Percentiles rank a stretch among this genome's conserved stretches.
phyloP scores from a whole-genome alignment of 140 eudicot species.

The Eryngium alpinum region DNA sequence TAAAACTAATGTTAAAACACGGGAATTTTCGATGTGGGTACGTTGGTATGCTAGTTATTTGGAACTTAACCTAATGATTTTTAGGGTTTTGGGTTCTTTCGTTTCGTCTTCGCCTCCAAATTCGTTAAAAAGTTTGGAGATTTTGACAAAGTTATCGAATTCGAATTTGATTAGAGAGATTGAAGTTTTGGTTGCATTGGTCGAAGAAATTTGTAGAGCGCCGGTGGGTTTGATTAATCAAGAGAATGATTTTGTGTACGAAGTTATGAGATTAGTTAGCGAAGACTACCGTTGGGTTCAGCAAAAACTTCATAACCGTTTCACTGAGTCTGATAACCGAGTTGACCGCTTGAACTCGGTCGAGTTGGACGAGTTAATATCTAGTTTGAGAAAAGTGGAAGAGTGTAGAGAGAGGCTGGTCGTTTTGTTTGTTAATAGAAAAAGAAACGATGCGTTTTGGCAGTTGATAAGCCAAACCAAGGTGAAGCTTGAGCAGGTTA shows the following conservation, averaged over 20 bases:
- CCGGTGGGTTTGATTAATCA: constrained; percentile 36
- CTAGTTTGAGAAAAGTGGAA: constrained; percentile 33
- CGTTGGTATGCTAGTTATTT: constrained; percentile 56
- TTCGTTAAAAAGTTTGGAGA: constrained; percentile 16
- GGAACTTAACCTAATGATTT: constrained; percentile 33
- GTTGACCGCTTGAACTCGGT: constrained; percentile 19
- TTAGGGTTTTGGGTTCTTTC: constrained; percentile 29
- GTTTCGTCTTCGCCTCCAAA: neutral
- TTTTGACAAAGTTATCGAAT: constrained; percentile 18
- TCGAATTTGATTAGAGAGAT: constrained; percentile 38
- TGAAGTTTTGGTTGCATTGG: constrained; percentile 31
- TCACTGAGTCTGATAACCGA: constrained; percentile 34
- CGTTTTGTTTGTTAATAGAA: constrained; percentile 43
- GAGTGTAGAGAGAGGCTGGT: constrained; percentile 34
- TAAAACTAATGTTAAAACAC: constrained; percentile 28
- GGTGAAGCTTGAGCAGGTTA: constrained; percentile 19
- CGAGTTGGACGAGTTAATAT: constrained; percentile 37
- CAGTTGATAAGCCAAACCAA: constrained; percentile 32
- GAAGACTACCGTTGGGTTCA: constrained; percentile 54
- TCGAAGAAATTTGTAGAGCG: constrained; percentile 44
- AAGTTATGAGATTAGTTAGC: constrained; percentile 49
- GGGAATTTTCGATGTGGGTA: constrained; percentile 58
- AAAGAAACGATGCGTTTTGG: constrained; percentile 49
- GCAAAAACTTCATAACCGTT: constrained; percentile 29
- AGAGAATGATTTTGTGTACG: constrained; percentile 42